Conservation (phyloP, 1,139 yeast species). For the Candida albicans region DNA sequence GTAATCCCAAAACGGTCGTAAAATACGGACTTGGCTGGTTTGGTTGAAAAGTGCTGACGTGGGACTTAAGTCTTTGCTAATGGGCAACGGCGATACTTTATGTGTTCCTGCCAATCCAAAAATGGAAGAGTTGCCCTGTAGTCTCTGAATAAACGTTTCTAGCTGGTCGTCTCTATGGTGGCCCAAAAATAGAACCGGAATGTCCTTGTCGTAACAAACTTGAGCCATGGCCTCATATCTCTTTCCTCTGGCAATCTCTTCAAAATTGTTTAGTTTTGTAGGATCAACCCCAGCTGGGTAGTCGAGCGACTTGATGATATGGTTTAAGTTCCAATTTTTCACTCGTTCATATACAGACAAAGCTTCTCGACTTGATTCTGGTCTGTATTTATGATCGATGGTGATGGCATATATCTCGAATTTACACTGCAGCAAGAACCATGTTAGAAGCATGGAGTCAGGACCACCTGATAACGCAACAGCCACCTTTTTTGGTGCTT, state of each 20-base stretch:
- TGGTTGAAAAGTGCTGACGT: not conserved
- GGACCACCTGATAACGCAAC: slow-evolving; percentile 78
- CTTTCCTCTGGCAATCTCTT: slow-evolving; percentile 55
- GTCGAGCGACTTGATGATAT: slow-evolving; percentile 34
- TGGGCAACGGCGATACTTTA: slow-evolving; percentile 26
- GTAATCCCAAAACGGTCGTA: slow-evolving; percentile 56
- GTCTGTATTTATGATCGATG: slow-evolving; percentile 57
- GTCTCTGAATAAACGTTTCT: slow-evolving; percentile 65
- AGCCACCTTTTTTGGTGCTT: slow-evolving; percentile 19
- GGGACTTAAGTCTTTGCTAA: slow-evolving; percentile 18
- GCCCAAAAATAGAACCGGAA: slow-evolving; percentile 50
- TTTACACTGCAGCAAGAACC: slow-evolving; percentile 37
- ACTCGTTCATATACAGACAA: slow-evolving; percentile 34
- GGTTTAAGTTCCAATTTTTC: slow-evolving; percentile 39
- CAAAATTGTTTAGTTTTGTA: slow-evolving; percentile 40
- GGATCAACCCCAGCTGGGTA: slow-evolving; percentile 27
- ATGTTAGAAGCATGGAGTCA: slow-evolving; percentile 71
- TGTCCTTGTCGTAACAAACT: slow-evolving; percentile 31
- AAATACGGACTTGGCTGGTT: slow-evolving; percentile 20
- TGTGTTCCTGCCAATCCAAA: slow-evolving; percentile 56
- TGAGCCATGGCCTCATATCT: slow-evolving; percentile 47
- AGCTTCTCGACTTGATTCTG: slow-evolving; percentile 51
- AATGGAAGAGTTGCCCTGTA: slow-evolving; percentile 53
- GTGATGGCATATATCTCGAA: slow-evolving; percentile 49
- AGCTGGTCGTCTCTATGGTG: slow-evolving; percentile 73